Percentiles rank a stretch among this genome's conserved stretches.
phyloP scores from a whole-genome alignment of 1,284 basidiomycete genomes.

The Melanopsichium pennsylvanicum region DNA sequence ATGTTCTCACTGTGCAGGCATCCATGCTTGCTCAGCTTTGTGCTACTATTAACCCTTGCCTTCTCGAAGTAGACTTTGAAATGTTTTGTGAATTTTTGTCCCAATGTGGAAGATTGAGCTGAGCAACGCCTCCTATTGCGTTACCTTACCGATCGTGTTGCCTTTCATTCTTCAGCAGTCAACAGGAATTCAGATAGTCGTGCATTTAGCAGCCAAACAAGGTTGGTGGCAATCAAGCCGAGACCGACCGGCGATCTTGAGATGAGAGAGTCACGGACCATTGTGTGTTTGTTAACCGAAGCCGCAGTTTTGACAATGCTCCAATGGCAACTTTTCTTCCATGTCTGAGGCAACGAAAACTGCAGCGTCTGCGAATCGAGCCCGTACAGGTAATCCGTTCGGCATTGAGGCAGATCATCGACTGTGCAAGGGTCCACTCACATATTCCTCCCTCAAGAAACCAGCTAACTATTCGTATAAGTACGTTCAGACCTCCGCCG shows the following conservation, averaged over 20 bases:
- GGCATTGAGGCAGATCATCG: not conserved
- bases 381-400: too few relatives aligned
- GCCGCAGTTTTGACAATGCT: too few relatives aligned
- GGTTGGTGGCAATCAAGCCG: conserved; percentile 10
- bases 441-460: too few relatives aligned
- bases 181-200: not conserved
- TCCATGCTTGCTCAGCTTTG: too few relatives aligned
- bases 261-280: conserved; percentile 7
- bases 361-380: not conserved
- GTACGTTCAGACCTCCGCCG: conserved; percentile 10
- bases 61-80: too few relatives aligned
- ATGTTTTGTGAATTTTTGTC: not conserved
- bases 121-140: not conserved
- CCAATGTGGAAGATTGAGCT: not conserved
- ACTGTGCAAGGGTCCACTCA: conserved; percentile 6
- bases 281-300: not conserved
- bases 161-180: not conserved
- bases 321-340: too few relatives aligned
- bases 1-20: too few relatives aligned
- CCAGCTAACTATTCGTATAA: conserved; percentile 17
- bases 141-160: conserved; percentile 18
- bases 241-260: conserved; percentile 29
- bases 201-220: not conserved
- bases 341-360: not conserved
- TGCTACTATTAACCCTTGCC: too few relatives aligned